Evolutionary conservation across 202 grass and related monocot species (phyloP).

Genomic region (Panicum virgatum): DNA sequence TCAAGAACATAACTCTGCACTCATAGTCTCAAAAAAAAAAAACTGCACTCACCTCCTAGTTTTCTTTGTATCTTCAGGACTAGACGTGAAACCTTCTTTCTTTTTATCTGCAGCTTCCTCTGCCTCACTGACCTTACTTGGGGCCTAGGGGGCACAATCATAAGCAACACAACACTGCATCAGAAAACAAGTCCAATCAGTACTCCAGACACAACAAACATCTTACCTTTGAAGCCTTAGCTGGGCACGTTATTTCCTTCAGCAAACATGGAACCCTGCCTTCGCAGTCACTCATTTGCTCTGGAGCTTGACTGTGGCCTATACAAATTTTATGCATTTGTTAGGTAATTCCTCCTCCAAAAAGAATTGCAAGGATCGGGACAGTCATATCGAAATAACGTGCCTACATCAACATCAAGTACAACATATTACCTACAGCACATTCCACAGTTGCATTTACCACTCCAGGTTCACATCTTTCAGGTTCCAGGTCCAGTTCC

Average conservation of each 20-base stretch:
- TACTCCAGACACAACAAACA: neutral
- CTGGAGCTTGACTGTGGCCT: neutral
- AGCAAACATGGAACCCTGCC: neutral
- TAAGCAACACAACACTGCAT: constrained; percentile 9
- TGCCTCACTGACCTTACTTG: constrained; percentile 25
- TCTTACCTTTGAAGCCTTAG: constrained; percentile 17
- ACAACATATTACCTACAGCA: constrained; percentile 32
- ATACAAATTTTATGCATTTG: neutral
- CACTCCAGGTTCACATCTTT: constrained; percentile 16
- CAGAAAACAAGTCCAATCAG: neutral
- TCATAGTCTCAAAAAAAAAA: too few relatives aligned
- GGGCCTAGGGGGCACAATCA: neutral
- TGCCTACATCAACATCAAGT: constrained; percentile 23
- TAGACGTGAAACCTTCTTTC: neutral
- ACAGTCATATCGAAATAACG: neutral
- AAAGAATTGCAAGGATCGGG: neutral
- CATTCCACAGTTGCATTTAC: constrained; percentile 26
- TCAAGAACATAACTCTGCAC: neutral
- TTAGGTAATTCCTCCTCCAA: neutral
- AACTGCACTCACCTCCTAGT: constrained; percentile 54
- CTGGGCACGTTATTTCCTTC: neutral
- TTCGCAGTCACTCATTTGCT: neutral
- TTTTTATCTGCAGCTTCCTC: constrained; percentile 17
- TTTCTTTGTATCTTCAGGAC: constrained; percentile 35
- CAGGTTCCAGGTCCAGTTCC: neutral